Conservation (phyloP, 352 stramenopile genomes). For the Globisporangium sylvaticum region DNA sequence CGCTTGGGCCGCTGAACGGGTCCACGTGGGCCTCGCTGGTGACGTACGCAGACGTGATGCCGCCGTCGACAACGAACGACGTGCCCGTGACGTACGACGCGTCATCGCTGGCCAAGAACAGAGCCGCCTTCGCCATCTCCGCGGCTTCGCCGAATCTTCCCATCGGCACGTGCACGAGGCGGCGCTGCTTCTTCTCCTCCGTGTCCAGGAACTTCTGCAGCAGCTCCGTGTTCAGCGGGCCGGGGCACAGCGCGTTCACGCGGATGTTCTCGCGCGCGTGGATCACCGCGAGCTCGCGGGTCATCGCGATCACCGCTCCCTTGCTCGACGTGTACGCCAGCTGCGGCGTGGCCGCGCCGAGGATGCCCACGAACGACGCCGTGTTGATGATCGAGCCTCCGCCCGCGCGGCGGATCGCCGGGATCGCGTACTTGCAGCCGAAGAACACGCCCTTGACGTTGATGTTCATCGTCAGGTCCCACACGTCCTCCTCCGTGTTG, state of each 20-base stretch:
- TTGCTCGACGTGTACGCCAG: slow-evolving; percentile 89
- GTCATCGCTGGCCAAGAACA: slow-evolving; percentile 85
- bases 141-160: slow-evolving; percentile 80
- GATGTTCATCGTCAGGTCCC: slow-evolving; percentile 85
- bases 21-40: slow-evolving; percentile 77
- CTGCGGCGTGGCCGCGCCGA: slow-evolving; percentile 80
- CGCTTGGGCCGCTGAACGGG: slow-evolving; percentile 73
- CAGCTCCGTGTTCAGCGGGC: slow-evolving; percentile 82
- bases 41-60: slow-evolving; percentile 84
- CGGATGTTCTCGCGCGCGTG: slow-evolving; percentile 87
- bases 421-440: slow-evolving; percentile 85
- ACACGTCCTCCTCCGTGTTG: slow-evolving; percentile 72
- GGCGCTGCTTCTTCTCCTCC: slow-evolving; percentile 82
- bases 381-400: slow-evolving; percentile 88
- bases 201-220: slow-evolving; percentile 86
- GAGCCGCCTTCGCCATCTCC: slow-evolving; percentile 85
- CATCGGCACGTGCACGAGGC: slow-evolving; percentile 86
- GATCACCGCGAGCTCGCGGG: slow-evolving; percentile 80
- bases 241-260: slow-evolving; percentile 84
- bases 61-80: slow-evolving; percentile 86
- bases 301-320: slow-evolving; percentile 85
- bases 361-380: slow-evolving; percentile 78
- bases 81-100: slow-evolving; percentile 85
- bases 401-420: slow-evolving; percentile 70
- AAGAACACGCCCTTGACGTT: slow-evolving; percentile 90